Base-by-base conservation (phyloP, 768 basidiomycete genomes). In the Leccinum obscurum region DNA sequence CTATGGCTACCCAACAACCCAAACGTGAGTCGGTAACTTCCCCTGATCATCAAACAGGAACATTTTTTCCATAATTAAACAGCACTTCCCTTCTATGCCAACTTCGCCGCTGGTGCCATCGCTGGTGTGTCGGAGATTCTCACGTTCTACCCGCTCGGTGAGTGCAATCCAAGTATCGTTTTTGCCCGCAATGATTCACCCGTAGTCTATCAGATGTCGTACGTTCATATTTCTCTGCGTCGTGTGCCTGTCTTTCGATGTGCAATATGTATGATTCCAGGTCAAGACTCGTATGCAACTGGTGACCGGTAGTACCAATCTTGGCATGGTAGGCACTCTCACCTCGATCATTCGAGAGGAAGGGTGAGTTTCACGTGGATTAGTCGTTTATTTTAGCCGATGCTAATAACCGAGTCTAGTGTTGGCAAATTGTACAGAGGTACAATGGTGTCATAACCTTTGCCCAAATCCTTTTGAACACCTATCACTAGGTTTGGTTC, bases 271-370 rank as follows among this genome's bases (percentile, higher is more conserved):
- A 26, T 61, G 17, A 59, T 63, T 49, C 49, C 70, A 94, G 92
- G 94, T 98, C 72, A 98, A 99, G 79, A 99, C 97, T 22, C 92
- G 97, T 28, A 95, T 98, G 87, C 97, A 99, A 73, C 81, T 99
- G n/a, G 90, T 92, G 72, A 91, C 88, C 5, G 93, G 93, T 3
- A 92, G 90, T 76, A 76, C 81, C 37, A 75, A 83, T 50, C 80
- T 84, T 59, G 92, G 95, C 6, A 83, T 98, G 67, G 80, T 97
- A 24, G 90, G 92, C 49, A 92, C 85, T 32, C 88, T 99, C 75
- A 79, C 78, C 60, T 81, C 86, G 14, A 98, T 99, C 70, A 77
- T 99, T 26, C 86, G 83, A 56, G 81, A 92, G 70, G 96, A 99
- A 82, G 97, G 96, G 95, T 97, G 66, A 66, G 83, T 71, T 26